Evolutionary conservation across 2,329 filamentous ascomycete species (phyloP).

Genomic region (Fusarium azukiicola): DNA sequence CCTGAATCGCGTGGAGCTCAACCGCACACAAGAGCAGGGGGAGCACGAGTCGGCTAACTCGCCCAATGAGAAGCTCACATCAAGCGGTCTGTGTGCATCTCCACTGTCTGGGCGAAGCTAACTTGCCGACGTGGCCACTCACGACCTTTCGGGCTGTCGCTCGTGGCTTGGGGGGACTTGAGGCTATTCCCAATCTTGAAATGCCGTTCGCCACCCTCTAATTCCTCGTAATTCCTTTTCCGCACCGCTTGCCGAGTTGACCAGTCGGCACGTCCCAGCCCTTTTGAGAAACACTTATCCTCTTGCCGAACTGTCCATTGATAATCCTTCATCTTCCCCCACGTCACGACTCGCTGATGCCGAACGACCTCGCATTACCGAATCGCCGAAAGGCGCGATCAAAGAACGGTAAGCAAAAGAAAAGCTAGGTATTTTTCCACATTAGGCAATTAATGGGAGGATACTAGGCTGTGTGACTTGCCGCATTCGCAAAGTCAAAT

Average conservation of each 20-base stretch:
- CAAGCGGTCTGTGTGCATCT: background rate
- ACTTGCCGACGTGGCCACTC: constrained; percentile 10
- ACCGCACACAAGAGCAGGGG: background rate
- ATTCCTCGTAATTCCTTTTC: background rate
- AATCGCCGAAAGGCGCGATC: constrained; percentile 45
- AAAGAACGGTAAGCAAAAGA: constrained; percentile 44
- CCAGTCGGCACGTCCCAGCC: background rate
- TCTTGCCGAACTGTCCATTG: constrained; percentile 48
- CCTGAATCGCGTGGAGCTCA: constrained; percentile 14
- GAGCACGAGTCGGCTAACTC: background rate
- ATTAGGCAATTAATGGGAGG: background rate
- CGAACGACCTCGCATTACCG: constrained; percentile 20
- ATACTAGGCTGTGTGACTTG: constrained; percentile 45
- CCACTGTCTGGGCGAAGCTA: background rate
- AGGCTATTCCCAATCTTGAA: constrained; percentile 16
- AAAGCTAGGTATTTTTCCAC: background rate
- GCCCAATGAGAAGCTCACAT: background rate
- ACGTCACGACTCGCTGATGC: constrained; percentile 32
- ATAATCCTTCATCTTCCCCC: background rate
- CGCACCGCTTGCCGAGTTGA: constrained; percentile 2
- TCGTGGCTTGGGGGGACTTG: background rate
- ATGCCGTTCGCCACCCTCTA: constrained; percentile 3
- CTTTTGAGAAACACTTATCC: background rate
- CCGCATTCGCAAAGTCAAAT: constrained; percentile 51
- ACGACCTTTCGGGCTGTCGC: background rate